Percentiles rank a stretch among this genome's conserved stretches.
Conservation (phyloP, 345 rosid species). For the Murraya paniculata region DNA sequence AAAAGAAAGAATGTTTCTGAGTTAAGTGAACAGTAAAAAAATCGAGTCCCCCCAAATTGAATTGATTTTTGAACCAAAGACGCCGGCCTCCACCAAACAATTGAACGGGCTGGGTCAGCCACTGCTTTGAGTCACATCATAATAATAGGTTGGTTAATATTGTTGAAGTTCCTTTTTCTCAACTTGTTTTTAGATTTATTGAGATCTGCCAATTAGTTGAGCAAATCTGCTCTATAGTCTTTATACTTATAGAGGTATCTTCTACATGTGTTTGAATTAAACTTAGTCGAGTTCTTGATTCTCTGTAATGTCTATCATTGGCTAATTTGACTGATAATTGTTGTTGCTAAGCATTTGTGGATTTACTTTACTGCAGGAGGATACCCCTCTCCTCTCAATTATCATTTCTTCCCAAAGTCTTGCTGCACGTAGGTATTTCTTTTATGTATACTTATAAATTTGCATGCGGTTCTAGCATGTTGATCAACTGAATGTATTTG, state of each 20-base stretch:
- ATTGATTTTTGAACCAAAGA: no score
- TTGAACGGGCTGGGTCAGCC: no score
- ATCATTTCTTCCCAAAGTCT: constrained; percentile 93
- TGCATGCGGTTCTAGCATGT: constrained; percentile 3
- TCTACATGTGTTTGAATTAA: neutral
- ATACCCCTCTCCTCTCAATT: constrained; percentile 97
- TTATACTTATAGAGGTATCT: neutral
- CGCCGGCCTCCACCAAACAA: no score
- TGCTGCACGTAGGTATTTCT: constrained; percentile 98
- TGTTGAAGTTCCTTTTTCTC: neutral
- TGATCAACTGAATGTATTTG: constrained; percentile 19
- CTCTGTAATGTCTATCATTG: neutral
- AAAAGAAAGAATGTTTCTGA: no score
- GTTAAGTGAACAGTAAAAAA: no score
- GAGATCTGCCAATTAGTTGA: neutral
- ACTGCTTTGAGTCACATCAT: neutral
- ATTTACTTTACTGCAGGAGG: constrained; percentile 54
- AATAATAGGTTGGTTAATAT: neutral
- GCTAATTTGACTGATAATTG: neutral
- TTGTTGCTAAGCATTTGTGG: neutral
- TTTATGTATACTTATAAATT: constrained; percentile 15
- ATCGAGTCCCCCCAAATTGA: no score
- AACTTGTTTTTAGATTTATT: neutral
- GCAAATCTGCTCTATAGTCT: neutral
- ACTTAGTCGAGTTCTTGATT: neutral